Base-by-base conservation (phyloP, 1,139 yeast genomes). In the Saccharomycopsis crataegensis region DNA sequence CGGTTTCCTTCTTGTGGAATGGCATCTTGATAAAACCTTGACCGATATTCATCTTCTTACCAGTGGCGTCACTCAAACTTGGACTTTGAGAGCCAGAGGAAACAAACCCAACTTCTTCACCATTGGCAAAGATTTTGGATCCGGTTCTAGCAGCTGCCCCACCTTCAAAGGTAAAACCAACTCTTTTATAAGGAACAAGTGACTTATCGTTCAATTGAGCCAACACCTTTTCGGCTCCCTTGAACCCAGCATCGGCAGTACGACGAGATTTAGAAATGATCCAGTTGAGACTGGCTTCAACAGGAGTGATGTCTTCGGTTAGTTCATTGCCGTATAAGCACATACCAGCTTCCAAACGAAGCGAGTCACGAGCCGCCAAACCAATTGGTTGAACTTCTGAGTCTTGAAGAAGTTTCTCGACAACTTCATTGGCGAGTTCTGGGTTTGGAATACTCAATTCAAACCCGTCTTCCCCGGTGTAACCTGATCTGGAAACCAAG, bases 391-490 rank as follows among this genome's bases (percentile, higher is more conserved):
- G 81, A 50, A 86, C 86, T n/a, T 72, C 65, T 7, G 76, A 78
- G 57, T 73, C 71, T 52, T 73, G 77, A 49, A 90, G 70, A 56
- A 93, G 70, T 12, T 78, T 72, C 59, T 77, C 72, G 55, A 94
- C 82, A 61, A 93, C 80, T 2, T 77, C 80, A 50, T 73, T 69
- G 1, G 93, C 83, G 51, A 80, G 80, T 6, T 69, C 67, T 9
- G 70, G 71, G 54, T 77, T 77, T 16, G 93, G 88, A 57, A 93
- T 82, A 9, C 96, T 85, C 58, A 93, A 78, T 66, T 93, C 99
- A 68, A 93, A 91, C 1, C 99, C 99, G 67, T 93, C 99, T 70
- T 93, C 99, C 36, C 99, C 99, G 4, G 99, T 93, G 72, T 93
- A 93, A 1, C 99, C 99, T 33, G 96, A 88, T 69, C 99, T 83